Conservation (phyloP, 2,329 filamentous ascomycete species). For the Penicillium sp. region DNA sequence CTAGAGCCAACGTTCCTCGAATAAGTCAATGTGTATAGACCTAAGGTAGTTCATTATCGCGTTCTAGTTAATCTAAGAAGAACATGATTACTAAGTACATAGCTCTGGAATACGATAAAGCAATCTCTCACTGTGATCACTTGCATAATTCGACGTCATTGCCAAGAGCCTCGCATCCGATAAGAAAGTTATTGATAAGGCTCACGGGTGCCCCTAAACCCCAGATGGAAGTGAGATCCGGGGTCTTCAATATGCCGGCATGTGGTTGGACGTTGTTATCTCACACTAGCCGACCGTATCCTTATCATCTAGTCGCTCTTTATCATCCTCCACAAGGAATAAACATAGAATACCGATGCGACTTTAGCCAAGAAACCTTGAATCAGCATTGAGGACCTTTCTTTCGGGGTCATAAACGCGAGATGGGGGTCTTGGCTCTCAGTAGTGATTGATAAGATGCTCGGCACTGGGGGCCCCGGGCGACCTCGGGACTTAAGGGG, state of each 20-base stretch:
- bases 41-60: neutral
- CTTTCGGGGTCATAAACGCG: neutral
- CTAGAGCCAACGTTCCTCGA: neutral
- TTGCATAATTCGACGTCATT: neutral
- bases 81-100: neutral
- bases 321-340: neutral
- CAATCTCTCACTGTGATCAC: neutral
- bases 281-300: conserved; percentile 4
- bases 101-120: neutral
- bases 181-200: neutral
- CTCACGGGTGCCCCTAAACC: conserved; percentile 10
- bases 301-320: neutral
- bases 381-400: neutral
- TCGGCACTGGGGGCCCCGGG: no score
- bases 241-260: neutral
- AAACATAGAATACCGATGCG: neutral
- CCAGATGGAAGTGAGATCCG: conserved; percentile 17
- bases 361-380: neutral
- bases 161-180: neutral
- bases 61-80: neutral
- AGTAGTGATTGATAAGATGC: neutral
- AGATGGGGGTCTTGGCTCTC: neutral
- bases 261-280: conserved; percentile 13
- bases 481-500: neutral
- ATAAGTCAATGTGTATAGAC: neutral